phyloP scores from a whole-genome alignment of 1,284 basidiomycete genomes.

The Austroboletus novae-zelandiae region DNA sequence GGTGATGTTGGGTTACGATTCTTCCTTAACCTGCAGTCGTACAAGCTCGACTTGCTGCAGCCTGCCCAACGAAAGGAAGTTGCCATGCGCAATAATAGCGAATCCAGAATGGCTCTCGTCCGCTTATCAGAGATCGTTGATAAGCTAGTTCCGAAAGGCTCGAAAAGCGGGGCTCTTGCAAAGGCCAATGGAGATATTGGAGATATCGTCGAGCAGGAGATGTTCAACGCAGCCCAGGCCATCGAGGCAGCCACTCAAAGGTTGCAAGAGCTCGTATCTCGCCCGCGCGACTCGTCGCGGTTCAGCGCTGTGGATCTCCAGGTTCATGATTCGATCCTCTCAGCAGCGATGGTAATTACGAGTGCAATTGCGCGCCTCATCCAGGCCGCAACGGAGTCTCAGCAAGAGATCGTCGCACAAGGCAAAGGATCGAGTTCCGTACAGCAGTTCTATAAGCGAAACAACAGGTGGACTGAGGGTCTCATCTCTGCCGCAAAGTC shows the following conservation, averaged over 20 bases:
- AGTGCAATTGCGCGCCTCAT: slow-evolving; percentile 94
- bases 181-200: slow-evolving; percentile 92
- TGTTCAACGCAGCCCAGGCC: slow-evolving; percentile 89
- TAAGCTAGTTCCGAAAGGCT: slow-evolving; percentile 80
- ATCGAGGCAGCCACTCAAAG: slow-evolving; percentile 93
- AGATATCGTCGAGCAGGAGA: slow-evolving; percentile 95
- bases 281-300: slow-evolving; percentile 80
- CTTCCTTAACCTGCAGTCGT: slow-evolving; percentile 96
- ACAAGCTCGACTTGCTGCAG: slow-evolving; percentile 81
- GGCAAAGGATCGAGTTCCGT: slow-evolving; percentile 88
- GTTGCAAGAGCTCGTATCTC: slow-evolving; percentile 85
- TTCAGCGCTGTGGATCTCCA: slow-evolving; percentile 91
- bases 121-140: slow-evolving; percentile 90
- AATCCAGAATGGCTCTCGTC: slow-evolving; percentile 76
- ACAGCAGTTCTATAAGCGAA: slow-evolving; percentile 99
- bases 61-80: slow-evolving; percentile 80
- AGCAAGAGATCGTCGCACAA: slow-evolving; percentile 96
- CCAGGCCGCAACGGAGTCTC: slow-evolving; percentile 93
- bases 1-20: slow-evolving; percentile 89
- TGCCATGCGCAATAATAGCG: slow-evolving; percentile 87
- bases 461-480: slow-evolving; percentile 99
- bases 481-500: slow-evolving; percentile 97
- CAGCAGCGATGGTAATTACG: slow-evolving; percentile 92
- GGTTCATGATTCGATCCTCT: slow-evolving; percentile 97
- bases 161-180: slow-evolving; percentile 67